A percentile compares a stretch with the other conserved stretches of the same genome.
Evolutionary conservation across 345 rosid genomes (phyloP).

Genomic region (Arabidopsis suecica): DNA sequence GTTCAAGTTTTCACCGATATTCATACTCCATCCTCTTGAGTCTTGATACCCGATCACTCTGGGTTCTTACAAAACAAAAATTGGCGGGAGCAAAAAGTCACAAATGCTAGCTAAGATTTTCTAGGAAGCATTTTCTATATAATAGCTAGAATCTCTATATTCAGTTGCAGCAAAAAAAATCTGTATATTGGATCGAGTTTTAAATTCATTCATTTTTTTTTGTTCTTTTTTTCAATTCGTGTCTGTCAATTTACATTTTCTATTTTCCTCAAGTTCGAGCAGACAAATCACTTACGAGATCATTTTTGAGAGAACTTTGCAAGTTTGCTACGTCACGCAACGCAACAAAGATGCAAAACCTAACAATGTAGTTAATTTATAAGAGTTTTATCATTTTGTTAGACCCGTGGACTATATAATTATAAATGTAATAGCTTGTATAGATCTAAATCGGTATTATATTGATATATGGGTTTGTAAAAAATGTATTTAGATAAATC

Average conservation of each 20-base stretch:
- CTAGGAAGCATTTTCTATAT: background rate
- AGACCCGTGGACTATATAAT: conserved; percentile 2
- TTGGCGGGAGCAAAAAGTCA: background rate
- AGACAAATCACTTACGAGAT: background rate
- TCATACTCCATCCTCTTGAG: background rate
- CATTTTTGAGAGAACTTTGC: background rate
- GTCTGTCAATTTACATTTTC: background rate
- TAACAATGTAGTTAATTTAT: conserved; percentile 3
- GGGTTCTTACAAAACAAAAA: background rate
- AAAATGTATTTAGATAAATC: background rate
- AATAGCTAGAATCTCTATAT: background rate
- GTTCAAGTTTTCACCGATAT: background rate
- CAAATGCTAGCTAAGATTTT: background rate
- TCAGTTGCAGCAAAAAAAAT: too few relatives aligned
- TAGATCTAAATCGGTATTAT: background rate
- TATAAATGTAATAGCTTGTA: background rate
- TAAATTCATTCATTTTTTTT: too few relatives aligned
- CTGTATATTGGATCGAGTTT: too few relatives aligned
- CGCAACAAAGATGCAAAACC: conserved; percentile 14
- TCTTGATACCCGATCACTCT: too few relatives aligned
- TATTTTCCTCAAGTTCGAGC: conserved; percentile 2
- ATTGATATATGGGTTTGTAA: background rate
- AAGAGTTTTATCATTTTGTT: background rate
- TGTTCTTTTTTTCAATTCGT: background rate
- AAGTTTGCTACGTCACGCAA: background rate